Evolutionary conservation across 176 grass and related monocot species (phyloP), one percentile per base, ranked within the genome.

Genomic region (Carex parvula): DNA sequence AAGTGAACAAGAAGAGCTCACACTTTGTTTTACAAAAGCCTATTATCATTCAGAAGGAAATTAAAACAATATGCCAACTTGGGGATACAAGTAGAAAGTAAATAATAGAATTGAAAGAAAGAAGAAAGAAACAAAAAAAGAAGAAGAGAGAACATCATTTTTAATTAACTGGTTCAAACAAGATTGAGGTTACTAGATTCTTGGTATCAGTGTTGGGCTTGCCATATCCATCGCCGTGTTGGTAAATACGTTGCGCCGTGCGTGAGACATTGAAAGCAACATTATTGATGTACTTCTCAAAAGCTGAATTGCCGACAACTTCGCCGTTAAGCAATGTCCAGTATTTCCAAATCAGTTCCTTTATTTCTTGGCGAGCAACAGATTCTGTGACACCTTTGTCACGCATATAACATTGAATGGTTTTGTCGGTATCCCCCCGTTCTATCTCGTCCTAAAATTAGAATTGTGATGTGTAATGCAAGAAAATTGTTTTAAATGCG

Each of bases 361-460:
- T 83, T 15, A 83, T 81, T 12, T 67, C n/a, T 33, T 85, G 22
- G 12, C 67, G 87, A 46, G 87, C 87, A 20, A 22, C 26, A 0
- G 1, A 52, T 44, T 29, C 76, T 4, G 67, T 56, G 63, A 78
- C 12, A 41, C 30, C 14, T 69, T 37, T 63, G 24, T 88, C 82
- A 33, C 60, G 62, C 82, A 84, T 84, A 20, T 57, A 84, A 74
- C 87, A 88, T 26, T 67, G 63, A 55, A 85, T 46, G 17, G 87
- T 75, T 66, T 81, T 82, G 3, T 62, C 3, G 10, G 58, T 75
- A 76, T 85, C 87, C 5, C 82, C 87, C 39, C 87, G 41, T n/a
- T 80, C 14, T 4, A 46, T 14, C 64, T 89, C 83, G 24, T 9
- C 22, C 83, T 89, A 53, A 3, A 75, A 33, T 81, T 48, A 16